Percentiles rank a stretch among this genome's conserved stretches.
phyloP scores from a whole-genome alignment of 768 basidiomycete species.

The Amanita pseudoporphyria region DNA sequence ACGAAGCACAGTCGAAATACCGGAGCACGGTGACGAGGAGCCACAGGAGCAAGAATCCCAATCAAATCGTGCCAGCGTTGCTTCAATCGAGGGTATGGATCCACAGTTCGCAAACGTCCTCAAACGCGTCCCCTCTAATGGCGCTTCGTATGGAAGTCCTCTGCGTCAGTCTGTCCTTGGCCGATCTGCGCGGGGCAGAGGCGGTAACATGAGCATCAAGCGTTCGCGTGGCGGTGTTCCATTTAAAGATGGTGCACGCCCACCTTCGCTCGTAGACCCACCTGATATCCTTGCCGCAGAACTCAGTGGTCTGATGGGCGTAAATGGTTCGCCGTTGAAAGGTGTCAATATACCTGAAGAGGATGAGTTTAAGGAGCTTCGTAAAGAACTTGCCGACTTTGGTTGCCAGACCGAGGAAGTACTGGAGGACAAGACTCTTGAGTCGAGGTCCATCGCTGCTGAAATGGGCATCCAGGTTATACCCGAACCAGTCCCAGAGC shows the following conservation, averaged over 20 bases:
- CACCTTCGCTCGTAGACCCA: conserved; percentile 59
- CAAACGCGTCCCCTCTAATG: conserved; percentile 42
- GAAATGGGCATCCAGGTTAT: conserved; percentile 36
- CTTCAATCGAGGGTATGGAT: conserved; percentile 64
- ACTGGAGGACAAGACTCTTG: conserved; percentile 16
- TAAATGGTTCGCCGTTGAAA: conserved; percentile 35
- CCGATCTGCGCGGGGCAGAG: conserved; percentile 31
- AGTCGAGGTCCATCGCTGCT: conserved; percentile 12
- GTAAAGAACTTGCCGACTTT: conserved; percentile 43
- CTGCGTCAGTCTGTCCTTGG: conserved; percentile 49
- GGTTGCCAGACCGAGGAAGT: conserved; percentile 55
- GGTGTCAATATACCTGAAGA: conserved; percentile 13
- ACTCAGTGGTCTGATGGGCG: conserved; percentile 24
- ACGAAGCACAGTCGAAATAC: conserved; percentile 13
- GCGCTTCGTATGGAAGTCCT: conserved; percentile 44
- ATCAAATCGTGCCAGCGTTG: conserved; percentile 59
- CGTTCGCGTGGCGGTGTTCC: conserved; percentile 58
- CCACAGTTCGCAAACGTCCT: conserved; percentile 77
- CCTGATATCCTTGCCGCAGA: conserved; percentile 68
- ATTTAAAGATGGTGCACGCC: conserved; percentile 54
- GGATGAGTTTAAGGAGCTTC: conserved; percentile 25
- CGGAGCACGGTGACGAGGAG: conserved; percentile 17
- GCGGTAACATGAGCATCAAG: conserved; percentile 36
- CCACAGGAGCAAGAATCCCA: conserved; percentile 16
- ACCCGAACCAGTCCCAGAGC: conserved; percentile 16